phyloP scores from a whole-genome alignment of 176 grass and related monocot species.

The bread wheat (Triticum aestivum) region DNA sequence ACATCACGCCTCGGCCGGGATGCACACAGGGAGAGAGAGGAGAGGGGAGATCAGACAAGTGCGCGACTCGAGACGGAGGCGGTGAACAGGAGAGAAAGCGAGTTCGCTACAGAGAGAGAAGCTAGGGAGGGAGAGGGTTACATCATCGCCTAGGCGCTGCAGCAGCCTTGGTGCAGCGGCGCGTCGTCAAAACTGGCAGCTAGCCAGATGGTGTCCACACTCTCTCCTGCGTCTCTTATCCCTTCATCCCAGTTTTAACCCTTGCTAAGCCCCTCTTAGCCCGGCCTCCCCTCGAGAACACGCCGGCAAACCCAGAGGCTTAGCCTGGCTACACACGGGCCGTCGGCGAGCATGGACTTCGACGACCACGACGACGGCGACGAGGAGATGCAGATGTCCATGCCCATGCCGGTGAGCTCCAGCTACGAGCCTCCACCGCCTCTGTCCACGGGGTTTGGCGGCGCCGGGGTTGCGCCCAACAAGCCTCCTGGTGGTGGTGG shows the following conservation, averaged over 20 bases:
- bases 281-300: conserved; percentile 8
- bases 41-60: conserved; percentile 4
- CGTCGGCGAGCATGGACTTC: conserved; percentile 54
- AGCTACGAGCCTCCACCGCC: conserved; percentile 47
- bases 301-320: neutral
- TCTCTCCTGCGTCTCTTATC: conserved; percentile 45
- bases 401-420: conserved; percentile 48
- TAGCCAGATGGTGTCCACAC: conserved; percentile 45
- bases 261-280: conserved; percentile 49
- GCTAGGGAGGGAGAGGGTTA: neutral
- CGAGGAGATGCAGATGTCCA: conserved; percentile 36
- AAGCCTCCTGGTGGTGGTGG: neutral
- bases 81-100: conserved; percentile 21
- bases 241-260: conserved; percentile 43
- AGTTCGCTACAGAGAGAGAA: conserved; percentile 3
- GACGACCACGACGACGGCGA: conserved; percentile 58
- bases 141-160: conserved; percentile 26
- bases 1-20: neutral
- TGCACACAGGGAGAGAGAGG: no score
- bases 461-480: neutral
- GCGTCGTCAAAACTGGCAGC: conserved; percentile 60
- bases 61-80: neutral
- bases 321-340: conserved; percentile 2
- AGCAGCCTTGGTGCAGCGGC: conserved; percentile 22
- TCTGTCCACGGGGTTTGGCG: neutral